Evolutionary conservation across 352 stramenopile species (phyloP), one percentile per base, ranked within the genome.

Genomic region (Phytophthora agathidicida): DNA sequence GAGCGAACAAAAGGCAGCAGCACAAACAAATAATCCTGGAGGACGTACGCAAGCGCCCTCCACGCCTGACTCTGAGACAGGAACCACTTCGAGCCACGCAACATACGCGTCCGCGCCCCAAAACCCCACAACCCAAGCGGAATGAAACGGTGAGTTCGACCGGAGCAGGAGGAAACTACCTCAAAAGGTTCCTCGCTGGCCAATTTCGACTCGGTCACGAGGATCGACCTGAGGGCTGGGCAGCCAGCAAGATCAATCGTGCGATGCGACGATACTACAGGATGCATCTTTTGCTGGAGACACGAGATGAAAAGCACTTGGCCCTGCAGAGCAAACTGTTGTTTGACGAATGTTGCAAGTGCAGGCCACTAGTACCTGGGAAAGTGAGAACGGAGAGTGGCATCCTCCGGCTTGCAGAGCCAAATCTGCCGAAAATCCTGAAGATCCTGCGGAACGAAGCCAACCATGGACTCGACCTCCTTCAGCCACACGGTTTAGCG

Each of bases 321-420:
- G 61, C 56, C 4, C 50, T 68, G 32, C 82, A 89, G 51, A 86
- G 73, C 58, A 92, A 89, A 46, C 75, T 75, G 19, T 65, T 93
- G 3, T 93, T 88, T 45, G 78, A 91, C 7, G 82, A 93, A 52
- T 93, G 84, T 51, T 86, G 82, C 50, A 80, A 83, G 55, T 91
- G 82, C 28, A 72, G 58, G 1, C 80, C 77, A 9, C 63, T 92
- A 4, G 64, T 77, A 3, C 70, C 80, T 31, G 82, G 84, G 0
- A 78, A 80, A 0, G 71, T 57, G 4, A 69, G 70, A 23, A 89
- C 73, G 1, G 69, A 84, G n/a, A 81, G 80, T 20, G 80, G 84
- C 0, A 68, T 90, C 3, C 70, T 87, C 6, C 71, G 80, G n/a
- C 63, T 93, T 31, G 82, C 76, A 2, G 82, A 73, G 4, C 84